Evolutionary conservation across 176 grass and related monocot genomes (phyloP).

Genomic region (Juncus inflexus): DNA sequence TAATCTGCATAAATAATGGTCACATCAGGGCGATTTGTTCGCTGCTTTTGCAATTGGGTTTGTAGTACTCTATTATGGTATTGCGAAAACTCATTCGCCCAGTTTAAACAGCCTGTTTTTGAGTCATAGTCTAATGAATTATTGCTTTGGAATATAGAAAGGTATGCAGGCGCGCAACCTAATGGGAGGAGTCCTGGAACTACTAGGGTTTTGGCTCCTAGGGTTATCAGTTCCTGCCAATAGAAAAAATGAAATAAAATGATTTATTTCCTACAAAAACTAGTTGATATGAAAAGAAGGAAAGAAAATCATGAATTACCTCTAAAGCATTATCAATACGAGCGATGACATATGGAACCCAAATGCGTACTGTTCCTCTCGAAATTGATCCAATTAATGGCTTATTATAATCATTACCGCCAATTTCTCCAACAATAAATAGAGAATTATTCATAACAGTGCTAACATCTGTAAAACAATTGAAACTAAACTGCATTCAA

Average conservation of each 20-base stretch:
- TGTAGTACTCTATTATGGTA: background rate
- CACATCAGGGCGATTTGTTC: background rate
- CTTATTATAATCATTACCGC: background rate
- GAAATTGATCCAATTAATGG: background rate
- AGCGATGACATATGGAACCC: constrained; percentile 3
- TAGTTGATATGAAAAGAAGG: too few species aligned
- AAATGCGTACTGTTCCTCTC: background rate
- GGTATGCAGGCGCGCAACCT: background rate
- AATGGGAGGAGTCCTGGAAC: background rate
- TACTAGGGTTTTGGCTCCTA: constrained; percentile 12
- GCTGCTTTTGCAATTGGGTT: background rate
- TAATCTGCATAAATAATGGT: constrained; percentile 74
- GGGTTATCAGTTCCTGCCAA: constrained; percentile 31
- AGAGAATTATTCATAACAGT: constrained; percentile 16
- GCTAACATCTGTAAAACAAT: background rate
- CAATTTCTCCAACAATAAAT: constrained; percentile 25
- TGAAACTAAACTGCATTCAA: background rate
- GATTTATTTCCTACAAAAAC: too few species aligned
- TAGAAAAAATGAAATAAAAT: too few species aligned
- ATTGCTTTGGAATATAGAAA: background rate
- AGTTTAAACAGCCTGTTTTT: constrained; percentile 12
- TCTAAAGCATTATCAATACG: background rate
- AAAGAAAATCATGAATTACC: too few species aligned
- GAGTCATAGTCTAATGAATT: constrained; percentile 5
- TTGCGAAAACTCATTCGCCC: constrained; percentile 6